phyloP scores from a whole-genome alignment of 768 basidiomycete species.

The Rhodosporidiobolus odoratus region DNA sequence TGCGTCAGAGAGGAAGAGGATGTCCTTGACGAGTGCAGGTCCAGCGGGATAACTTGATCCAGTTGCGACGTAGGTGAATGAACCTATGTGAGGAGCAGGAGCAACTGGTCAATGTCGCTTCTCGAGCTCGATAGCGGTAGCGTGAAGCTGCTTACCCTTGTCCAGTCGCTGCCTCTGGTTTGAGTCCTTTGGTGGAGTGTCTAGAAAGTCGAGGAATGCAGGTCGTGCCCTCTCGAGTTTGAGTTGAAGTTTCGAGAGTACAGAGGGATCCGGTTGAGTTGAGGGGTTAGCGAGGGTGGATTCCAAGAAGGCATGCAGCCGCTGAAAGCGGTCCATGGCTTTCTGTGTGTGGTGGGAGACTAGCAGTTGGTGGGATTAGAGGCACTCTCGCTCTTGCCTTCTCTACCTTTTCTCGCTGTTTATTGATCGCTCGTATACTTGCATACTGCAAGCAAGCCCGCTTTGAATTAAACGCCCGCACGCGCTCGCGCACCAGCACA shows the following conservation, averaged over 20 bases:
- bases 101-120: background rate
- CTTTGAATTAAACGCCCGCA: too few relatives aligned
- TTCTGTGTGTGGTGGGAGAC: too few relatives aligned
- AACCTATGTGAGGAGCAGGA: conserved; percentile 8
- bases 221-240: conserved; percentile 39
- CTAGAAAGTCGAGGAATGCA: conserved; percentile 36
- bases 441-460: too few relatives aligned
- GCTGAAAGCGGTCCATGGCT: conserved; percentile 31
- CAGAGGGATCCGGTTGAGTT: background rate
- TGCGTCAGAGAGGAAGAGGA: conserved; percentile 72
- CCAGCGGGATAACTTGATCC: conserved; percentile 53
- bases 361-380: too few relatives aligned
- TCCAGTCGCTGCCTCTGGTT: conserved; percentile 41
- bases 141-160: conserved; percentile 31
- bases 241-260: conserved; percentile 29
- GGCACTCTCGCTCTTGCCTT: too few relatives aligned
- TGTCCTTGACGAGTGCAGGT: conserved; percentile 71
- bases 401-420: too few relatives aligned
- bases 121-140: fast-evolving
- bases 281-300: conserved; percentile 23
- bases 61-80: conserved; percentile 41
- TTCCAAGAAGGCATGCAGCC: conserved; percentile 26
- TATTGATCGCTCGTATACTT: too few relatives aligned
- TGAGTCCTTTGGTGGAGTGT: conserved; percentile 34
- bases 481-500: too few relatives aligned